A percentile compares a stretch with the other conserved stretches of the same genome.
Conservation (phyloP, 305 asterid species). For the Solanum chacoense region DNA sequence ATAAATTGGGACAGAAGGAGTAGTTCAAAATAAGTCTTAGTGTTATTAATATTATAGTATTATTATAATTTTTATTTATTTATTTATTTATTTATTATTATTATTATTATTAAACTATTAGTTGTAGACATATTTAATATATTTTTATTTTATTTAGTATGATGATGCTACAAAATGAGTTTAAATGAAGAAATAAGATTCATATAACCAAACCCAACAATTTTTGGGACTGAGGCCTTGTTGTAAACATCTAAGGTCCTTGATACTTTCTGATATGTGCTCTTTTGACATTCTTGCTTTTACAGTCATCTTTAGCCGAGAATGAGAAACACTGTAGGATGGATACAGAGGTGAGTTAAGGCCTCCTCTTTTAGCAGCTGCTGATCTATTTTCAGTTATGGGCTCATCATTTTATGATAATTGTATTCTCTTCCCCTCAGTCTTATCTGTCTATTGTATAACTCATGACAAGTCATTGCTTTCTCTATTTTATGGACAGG, state of each 20-base stretch:
- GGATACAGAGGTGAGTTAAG: conserved; percentile 40
- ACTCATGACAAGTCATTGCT: background rate
- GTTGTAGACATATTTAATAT: background rate
- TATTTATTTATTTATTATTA: background rate
- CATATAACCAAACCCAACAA: background rate
- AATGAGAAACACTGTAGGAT: conserved; percentile 23
- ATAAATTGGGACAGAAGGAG: background rate
- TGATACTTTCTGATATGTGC: background rate
- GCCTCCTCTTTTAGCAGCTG: background rate
- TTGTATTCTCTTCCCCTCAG: background rate
- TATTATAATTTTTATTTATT: background rate
- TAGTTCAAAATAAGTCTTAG: background rate
- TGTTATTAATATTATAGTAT: background rate
- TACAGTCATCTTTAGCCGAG: conserved; percentile 24
- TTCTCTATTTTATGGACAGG: conserved; percentile 18
- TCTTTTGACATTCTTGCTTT: background rate
- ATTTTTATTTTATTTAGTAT: background rate
- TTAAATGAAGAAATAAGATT: background rate
- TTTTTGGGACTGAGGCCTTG: background rate
- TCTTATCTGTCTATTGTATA: background rate
- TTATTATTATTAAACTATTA: background rate
- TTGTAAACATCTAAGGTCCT: background rate
- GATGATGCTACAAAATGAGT: background rate
- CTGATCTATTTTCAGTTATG: conserved; percentile 1
- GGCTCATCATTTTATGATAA: background rate